phyloP scores from a whole-genome alignment of 1,284 basidiomycete genomes.

The Tilletia walkeri region DNA sequence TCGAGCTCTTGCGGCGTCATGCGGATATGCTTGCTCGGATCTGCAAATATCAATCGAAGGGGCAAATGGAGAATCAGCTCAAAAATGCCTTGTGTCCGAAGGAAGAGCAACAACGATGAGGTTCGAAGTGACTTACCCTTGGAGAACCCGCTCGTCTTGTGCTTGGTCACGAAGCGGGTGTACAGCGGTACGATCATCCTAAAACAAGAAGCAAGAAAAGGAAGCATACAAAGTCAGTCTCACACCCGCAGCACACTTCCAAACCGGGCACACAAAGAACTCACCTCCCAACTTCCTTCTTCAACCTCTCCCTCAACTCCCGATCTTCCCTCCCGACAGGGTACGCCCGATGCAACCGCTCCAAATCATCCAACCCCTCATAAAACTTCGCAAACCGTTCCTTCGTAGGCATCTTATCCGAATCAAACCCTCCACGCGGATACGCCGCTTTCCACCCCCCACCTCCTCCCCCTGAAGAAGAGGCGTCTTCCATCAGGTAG shows the following conservation, averaged over 20 bases:
- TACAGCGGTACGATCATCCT: constrained; percentile 39
- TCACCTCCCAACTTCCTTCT: constrained; percentile 35
- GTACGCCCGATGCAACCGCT: constrained; percentile 45
- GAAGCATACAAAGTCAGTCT: background rate
- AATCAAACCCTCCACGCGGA: constrained; percentile 38
- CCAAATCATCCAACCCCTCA: constrained; percentile 45
- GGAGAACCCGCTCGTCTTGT: constrained; percentile 40
- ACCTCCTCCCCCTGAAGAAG: constrained; percentile 17
- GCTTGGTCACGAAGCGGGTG: constrained; percentile 37
- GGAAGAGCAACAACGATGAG: background rate
- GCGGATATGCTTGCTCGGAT: constrained; percentile 44
- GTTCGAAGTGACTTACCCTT: constrained; percentile 27
- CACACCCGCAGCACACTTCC: too few relatives aligned
- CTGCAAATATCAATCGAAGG: background rate
- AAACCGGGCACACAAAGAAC: background rate
- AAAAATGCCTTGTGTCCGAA: background rate
- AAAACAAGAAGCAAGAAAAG: background rate
- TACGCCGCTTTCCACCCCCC: constrained; percentile 19
- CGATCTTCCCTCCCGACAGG: constrained; percentile 40
- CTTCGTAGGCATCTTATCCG: constrained; percentile 42
- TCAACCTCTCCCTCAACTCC: constrained; percentile 35
- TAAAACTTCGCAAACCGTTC: constrained; percentile 50
- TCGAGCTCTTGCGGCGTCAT: constrained; percentile 44
- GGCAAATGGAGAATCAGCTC: background rate
- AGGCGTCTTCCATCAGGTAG: constrained; percentile 45